Conservation (phyloP, 495 filamentous ascomycete genomes). For the Lepraria neglecta region DNA sequence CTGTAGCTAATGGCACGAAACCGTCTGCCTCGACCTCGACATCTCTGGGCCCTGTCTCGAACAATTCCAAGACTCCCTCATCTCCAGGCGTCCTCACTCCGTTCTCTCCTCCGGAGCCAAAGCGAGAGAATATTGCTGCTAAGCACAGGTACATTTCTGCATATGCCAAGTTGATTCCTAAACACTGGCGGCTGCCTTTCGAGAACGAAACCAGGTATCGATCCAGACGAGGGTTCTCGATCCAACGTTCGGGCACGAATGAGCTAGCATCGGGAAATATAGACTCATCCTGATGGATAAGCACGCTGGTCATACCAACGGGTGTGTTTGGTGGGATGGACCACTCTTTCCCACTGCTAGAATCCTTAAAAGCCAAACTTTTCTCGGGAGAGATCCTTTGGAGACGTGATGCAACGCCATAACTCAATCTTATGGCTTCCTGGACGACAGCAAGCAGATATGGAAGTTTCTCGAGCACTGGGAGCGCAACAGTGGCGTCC, state of each 20-base stretch:
- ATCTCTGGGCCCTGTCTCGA: background rate
- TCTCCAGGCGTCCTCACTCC: background rate
- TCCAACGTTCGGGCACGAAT: constrained; percentile 26
- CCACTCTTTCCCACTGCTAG: background rate
- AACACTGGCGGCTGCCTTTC: constrained; percentile 9
- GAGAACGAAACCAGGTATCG: constrained; percentile 12
- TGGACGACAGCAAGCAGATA: constrained; percentile 39
- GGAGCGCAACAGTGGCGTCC: constrained; percentile 1
- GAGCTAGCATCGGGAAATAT: constrained; percentile 20
- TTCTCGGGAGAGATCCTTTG: constrained; percentile 36
- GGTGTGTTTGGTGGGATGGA: constrained; percentile 29
- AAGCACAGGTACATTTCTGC: constrained; percentile 8
- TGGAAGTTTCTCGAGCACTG: constrained; percentile 34
- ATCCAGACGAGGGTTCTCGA: constrained; percentile 2
- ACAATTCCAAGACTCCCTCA: constrained; percentile 6
- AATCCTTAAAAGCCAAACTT: constrained; percentile 9
- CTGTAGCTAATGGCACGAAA: background rate
- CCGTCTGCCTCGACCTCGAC: constrained; percentile 6
- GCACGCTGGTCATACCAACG: constrained; percentile 32
- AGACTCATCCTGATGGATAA: constrained; percentile 15
- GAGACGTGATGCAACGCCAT: constrained; percentile 34
- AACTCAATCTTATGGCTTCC: constrained; percentile 31
- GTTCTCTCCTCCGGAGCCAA: background rate
- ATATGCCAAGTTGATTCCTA: constrained; percentile 13
- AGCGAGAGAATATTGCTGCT: background rate